Evolutionary conservation across 108 stramenopile species (phyloP).

Genomic region (Cyclotella atomus): DNA sequence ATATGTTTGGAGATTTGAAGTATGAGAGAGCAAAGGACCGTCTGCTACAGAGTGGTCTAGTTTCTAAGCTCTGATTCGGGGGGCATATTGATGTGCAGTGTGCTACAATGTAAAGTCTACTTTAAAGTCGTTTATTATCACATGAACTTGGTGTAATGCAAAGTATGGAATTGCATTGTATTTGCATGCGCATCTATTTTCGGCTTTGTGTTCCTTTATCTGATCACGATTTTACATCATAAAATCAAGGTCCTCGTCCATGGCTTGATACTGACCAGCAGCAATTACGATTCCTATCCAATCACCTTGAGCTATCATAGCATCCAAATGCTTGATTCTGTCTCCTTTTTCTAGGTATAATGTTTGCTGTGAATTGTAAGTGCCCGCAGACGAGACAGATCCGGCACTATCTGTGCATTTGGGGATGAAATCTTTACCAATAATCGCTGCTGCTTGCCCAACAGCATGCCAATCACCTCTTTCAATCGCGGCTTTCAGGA

Average conservation of each 20-base stretch:
- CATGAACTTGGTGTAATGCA: too few relatives aligned
- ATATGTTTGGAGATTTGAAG: slow-evolving; percentile 43
- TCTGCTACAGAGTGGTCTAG: slow-evolving; percentile 38
- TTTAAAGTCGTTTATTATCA: too few relatives aligned
- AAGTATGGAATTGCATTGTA: too few relatives aligned
- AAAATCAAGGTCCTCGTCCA: slow-evolving; percentile 30
- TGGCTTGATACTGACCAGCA: slow-evolving; percentile 57
- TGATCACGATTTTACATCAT: too few relatives aligned
- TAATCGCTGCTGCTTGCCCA: slow-evolving; percentile 73
- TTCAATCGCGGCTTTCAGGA: slow-evolving; percentile 68
- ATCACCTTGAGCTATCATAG: slow-evolving; percentile 77
- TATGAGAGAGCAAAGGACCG: slow-evolving; percentile 29
- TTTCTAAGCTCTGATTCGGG: slow-evolving; percentile 50
- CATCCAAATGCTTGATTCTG: slow-evolving; percentile 69
- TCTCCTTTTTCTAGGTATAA: slow-evolving; percentile 33
- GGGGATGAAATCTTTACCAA: slow-evolving; percentile 10
- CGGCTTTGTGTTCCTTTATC: too few relatives aligned
- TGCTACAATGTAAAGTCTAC: too few relatives aligned
- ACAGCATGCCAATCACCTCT: slow-evolving; percentile 91
- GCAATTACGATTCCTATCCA: slow-evolving; percentile 79
- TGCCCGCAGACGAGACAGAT: neutral
- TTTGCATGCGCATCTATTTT: too few relatives aligned
- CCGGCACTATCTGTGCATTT: neutral
- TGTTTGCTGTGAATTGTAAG: neutral
- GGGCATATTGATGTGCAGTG: too few relatives aligned